These are phyloP conservation scores for Viridothelium virens DNA, from an alignment of 495 filamentous ascomycete species.

Conservation along the genomic window DNA sequence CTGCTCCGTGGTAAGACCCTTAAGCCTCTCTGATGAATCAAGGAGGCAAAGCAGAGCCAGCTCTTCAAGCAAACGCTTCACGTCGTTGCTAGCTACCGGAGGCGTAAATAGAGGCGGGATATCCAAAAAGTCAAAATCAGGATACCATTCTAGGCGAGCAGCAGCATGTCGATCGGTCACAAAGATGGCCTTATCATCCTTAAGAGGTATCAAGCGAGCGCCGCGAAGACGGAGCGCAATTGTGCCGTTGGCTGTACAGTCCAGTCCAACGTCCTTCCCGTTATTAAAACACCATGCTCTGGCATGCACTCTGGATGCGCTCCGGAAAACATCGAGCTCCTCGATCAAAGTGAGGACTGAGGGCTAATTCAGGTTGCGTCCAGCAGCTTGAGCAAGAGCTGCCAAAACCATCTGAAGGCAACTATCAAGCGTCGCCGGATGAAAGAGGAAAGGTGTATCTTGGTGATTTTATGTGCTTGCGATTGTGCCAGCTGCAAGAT, in stretches of 20 bases:
- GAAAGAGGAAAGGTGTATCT: slow-evolving; percentile 29
- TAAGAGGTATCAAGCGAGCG: slow-evolving; percentile 26
- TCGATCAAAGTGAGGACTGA: slow-evolving; percentile 36
- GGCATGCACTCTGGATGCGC: slow-evolving; percentile 18
- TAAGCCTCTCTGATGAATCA: slow-evolving; percentile 21
- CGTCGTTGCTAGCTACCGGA: slow-evolving; percentile 10
- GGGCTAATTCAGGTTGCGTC: slow-evolving; percentile 29
- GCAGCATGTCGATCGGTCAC: slow-evolving; percentile 29
- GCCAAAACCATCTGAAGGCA: slow-evolving; percentile 37
- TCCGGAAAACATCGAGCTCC: slow-evolving; percentile 31
- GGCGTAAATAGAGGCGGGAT: slow-evolving; percentile 21
- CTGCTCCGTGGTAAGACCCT: slow-evolving; percentile 20
- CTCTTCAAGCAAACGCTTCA: slow-evolving; percentile 23
- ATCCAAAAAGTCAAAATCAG: slow-evolving; percentile 34
- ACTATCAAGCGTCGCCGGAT: slow-evolving; percentile 41
- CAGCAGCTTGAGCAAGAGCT: slow-evolving; percentile 30
- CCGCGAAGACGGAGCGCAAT: slow-evolving; percentile 23
- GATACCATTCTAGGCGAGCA: slow-evolving; percentile 33
- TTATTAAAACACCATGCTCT: neutral
- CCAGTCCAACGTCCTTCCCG: neutral
- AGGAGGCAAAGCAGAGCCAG: slow-evolving; percentile 33
- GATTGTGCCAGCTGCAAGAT: slow-evolving; percentile 25
- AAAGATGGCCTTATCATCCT: slow-evolving; percentile 20
- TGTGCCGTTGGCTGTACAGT: slow-evolving; percentile 23
- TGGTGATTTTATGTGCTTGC: neutral